Percentiles rank a stretch among this genome's conserved stretches.
Conservation (phyloP, 108 stramenopile genomes). For the Nitzschia putrida region DNA sequence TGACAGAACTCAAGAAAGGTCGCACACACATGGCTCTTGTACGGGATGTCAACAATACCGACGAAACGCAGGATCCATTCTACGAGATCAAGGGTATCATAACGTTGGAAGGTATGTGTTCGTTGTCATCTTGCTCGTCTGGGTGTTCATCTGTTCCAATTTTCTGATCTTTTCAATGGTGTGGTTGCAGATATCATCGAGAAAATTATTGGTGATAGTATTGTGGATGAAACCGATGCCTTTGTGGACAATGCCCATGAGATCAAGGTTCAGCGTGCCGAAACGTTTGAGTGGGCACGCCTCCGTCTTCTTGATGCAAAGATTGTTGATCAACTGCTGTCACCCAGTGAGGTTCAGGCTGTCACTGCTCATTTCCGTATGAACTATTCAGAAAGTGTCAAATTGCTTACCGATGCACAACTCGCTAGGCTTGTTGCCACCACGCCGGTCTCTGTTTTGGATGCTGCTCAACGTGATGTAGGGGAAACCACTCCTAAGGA, state of each 20-base stretch:
- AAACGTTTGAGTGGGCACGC: slow-evolving; percentile 70
- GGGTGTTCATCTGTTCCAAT: neutral
- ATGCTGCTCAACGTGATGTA: slow-evolving; percentile 55
- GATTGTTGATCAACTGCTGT: slow-evolving; percentile 74
- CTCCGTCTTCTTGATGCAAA: slow-evolving; percentile 81
- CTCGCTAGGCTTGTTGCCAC: slow-evolving; percentile 56
- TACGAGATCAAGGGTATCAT: slow-evolving; percentile 96
- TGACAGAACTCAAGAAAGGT: slow-evolving; percentile 86
- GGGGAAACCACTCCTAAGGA: slow-evolving; percentile 45
- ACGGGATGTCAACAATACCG: slow-evolving; percentile 86
- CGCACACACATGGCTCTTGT: slow-evolving; percentile 89
- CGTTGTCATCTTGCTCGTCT: neutral
- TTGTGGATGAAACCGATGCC: slow-evolving; percentile 97
- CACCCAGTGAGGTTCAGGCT: slow-evolving; percentile 72
- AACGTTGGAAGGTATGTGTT: slow-evolving; percentile 92
- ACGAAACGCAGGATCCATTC: slow-evolving; percentile 77
- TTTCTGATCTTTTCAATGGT: neutral
- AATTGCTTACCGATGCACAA: slow-evolving; percentile 68
- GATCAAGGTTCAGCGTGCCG: slow-evolving; percentile 51
- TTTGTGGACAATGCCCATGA: slow-evolving; percentile 69
- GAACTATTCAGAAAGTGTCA: slow-evolving; percentile 66
- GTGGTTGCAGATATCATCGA: slow-evolving; percentile 77
- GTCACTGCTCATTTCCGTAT: slow-evolving; percentile 79
- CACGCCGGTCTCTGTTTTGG: slow-evolving; percentile 65
- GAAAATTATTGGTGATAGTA: slow-evolving; percentile 93